Conservation (phyloP, 495 filamentous ascomycete species). For the Trichoderma virens region DNA sequence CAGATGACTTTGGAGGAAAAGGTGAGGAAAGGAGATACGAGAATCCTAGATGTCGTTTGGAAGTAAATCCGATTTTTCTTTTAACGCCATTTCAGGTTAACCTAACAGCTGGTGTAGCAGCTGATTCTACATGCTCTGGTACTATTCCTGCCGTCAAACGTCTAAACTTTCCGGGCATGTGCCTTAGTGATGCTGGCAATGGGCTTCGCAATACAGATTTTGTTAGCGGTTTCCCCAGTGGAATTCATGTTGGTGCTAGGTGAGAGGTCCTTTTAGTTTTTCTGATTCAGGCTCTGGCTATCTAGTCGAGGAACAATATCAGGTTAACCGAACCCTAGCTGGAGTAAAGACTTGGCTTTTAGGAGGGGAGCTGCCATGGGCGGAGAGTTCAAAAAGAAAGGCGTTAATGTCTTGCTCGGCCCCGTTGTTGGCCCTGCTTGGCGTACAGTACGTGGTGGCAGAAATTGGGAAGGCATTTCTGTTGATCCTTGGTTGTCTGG, state of each 20-base stretch:
- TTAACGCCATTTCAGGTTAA: conserved; percentile 27
- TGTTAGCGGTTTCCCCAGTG: conserved; percentile 50
- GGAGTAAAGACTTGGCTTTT: conserved; percentile 47
- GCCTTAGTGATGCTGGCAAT: conserved; percentile 57
- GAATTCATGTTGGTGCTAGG: conserved; percentile 51
- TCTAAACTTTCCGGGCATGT: conserved; percentile 54
- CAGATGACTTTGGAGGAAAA: conserved; percentile 55
- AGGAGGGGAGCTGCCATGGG: conserved; percentile 46
- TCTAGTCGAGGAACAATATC: neutral
- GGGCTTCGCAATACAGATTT: conserved; percentile 54
- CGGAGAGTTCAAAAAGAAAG: conserved; percentile 51
- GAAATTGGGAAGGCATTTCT: conserved; percentile 52
- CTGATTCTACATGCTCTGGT: conserved; percentile 44
- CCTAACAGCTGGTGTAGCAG: conserved; percentile 41
- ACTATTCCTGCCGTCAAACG: conserved; percentile 42
- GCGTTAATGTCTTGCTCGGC: conserved; percentile 58
- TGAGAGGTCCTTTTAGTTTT: conserved; percentile 18
- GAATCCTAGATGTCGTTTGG: neutral
- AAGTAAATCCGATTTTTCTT: neutral
- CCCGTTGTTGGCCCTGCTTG: conserved; percentile 55
- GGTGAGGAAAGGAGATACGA: conserved; percentile 26
- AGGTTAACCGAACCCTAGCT: conserved; percentile 46
- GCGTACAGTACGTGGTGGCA: conserved; percentile 41
- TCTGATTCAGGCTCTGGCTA: neutral
- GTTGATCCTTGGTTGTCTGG: conserved; percentile 45